A percentile compares a stretch with the other conserved stretches of the same genome.
These are phyloP conservation scores for Lichtheimia ramosa DNA, from an alignment of 371 early-diverging fungal species.

Conservation along the genomic window DNA sequence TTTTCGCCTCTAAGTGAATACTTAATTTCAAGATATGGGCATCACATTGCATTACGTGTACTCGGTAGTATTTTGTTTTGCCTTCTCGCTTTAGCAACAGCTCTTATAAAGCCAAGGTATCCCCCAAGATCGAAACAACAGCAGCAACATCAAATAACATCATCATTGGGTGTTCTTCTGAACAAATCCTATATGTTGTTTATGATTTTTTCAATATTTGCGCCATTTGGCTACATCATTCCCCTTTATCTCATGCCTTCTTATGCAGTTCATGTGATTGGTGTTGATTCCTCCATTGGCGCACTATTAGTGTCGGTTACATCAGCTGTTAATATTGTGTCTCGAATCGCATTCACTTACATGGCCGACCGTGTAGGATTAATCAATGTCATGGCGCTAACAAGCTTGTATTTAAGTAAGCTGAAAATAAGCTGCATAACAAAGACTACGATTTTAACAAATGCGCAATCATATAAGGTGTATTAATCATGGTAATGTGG, in stretches of 20 bases:
- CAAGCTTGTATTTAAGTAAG: conserved; percentile 12
- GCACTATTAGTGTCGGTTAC: conserved; percentile 14
- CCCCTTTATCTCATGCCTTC: conserved; percentile 24
- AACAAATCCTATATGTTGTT: conserved; percentile 18
- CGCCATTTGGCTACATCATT: conserved; percentile 37
- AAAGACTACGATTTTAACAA: no score
- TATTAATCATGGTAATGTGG: no score
- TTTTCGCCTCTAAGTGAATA: conserved; percentile 58
- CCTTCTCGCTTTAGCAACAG: conserved; percentile 37
- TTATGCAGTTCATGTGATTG: conserved; percentile 10
- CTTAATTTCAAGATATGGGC: conserved; percentile 50
- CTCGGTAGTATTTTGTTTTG: conserved; percentile 37
- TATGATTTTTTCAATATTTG: conserved; percentile 39
- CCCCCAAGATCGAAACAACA: conserved; percentile 20
- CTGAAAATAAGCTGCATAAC: no score
- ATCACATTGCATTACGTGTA: conserved; percentile 53
- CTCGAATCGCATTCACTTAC: conserved; percentile 32
- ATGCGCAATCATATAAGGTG: no score
- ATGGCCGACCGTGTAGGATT: conserved; percentile 17
- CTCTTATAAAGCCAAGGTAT: conserved; percentile 30
- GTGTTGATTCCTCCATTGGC: conserved; percentile 9
- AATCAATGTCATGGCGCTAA: conserved; percentile 11
- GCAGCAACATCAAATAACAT: conserved; percentile 12
- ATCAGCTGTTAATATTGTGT: conserved; percentile 16
- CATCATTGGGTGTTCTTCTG: conserved; percentile 18